Percentiles rank a stretch among this genome's conserved stretches.
phyloP scores from a whole-genome alignment of 164 flowering plant genomes.

The Platanus orientalis region DNA sequence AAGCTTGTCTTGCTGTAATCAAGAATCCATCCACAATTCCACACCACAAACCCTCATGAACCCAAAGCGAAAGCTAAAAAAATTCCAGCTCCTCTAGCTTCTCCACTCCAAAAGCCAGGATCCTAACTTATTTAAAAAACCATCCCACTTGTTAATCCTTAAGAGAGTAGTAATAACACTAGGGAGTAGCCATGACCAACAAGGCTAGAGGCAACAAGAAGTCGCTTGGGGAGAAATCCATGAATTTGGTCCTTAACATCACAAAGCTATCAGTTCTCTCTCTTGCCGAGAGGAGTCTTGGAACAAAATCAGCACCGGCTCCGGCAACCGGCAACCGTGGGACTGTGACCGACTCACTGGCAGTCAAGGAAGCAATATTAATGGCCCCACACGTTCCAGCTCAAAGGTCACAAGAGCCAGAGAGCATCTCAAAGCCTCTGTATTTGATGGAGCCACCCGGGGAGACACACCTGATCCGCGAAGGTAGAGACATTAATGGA shows the following conservation, averaged over 20 bases:
- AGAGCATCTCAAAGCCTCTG: slow-evolving; percentile 11
- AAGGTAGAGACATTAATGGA: slow-evolving; percentile 24
- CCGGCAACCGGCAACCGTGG: slow-evolving; percentile 1
- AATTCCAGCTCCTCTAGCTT: no score
- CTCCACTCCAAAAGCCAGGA: no score
- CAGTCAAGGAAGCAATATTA: no score
- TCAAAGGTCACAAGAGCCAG: slow-evolving; percentile 17
- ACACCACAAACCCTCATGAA: no score
- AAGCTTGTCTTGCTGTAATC: no score
- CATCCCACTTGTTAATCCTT: no score
- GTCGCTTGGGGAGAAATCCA: slow-evolving; percentile 11
- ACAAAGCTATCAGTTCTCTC: slow-evolving; percentile 1
- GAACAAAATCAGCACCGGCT: neutral
- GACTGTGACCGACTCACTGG: neutral
- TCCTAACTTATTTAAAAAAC: no score
- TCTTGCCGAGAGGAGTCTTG: slow-evolving; percentile 10
- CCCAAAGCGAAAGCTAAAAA: no score
- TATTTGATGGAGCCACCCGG: slow-evolving; percentile 15
- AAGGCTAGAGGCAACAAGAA: neutral
- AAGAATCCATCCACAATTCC: no score
- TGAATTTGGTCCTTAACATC: slow-evolving; percentile 7
- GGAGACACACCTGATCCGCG: slow-evolving; percentile 9
- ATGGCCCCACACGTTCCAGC: slow-evolving; percentile 10
- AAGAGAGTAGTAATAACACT: neutral
- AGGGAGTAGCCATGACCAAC: neutral